Evolutionary conservation across 768 basidiomycete genomes (phyloP).

Genomic region (Leccinum subgranulosum): DNA sequence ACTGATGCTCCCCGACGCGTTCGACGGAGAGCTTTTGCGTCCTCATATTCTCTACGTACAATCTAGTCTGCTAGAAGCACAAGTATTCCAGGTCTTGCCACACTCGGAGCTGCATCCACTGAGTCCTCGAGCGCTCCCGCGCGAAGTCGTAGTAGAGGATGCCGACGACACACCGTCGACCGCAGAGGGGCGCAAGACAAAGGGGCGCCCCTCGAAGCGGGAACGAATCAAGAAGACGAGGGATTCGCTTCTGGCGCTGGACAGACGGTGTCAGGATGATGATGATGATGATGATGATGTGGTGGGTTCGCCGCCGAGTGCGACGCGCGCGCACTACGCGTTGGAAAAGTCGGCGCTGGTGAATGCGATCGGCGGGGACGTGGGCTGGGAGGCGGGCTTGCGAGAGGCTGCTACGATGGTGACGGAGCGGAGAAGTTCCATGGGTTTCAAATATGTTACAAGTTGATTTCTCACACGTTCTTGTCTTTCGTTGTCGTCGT

Average conservation of each 20-base stretch:
- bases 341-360: slow-evolving; percentile 41
- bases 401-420: slow-evolving; percentile 48
- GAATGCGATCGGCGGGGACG: slow-evolving; percentile 31
- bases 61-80: slow-evolving; percentile 43
- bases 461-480: not conserved
- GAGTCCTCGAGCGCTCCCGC: slow-evolving; percentile 65
- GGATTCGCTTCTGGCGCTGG: slow-evolving; percentile 45
- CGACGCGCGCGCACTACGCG: slow-evolving; percentile 41
- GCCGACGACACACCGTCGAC: slow-evolving; percentile 5
- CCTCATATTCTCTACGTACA: slow-evolving; percentile 50
- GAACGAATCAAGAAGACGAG: slow-evolving; percentile 57
- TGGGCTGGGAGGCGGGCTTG: slow-evolving; percentile 28
- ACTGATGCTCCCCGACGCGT: slow-evolving; percentile 42
- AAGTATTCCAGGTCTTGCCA: slow-evolving; percentile 62
- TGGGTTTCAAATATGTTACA: not conserved
- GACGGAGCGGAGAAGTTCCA: slow-evolving; percentile 34
- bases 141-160: slow-evolving; percentile 57
- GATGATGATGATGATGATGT: not conserved
- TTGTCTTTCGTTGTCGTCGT: slow-evolving; percentile 2
- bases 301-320: slow-evolving; percentile 23
- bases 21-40: slow-evolving; percentile 39
- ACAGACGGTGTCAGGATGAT: slow-evolving; percentile 42
- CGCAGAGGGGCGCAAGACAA: slow-evolving; percentile 41
- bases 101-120: slow-evolving; percentile 44
- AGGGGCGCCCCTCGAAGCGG: slow-evolving; percentile 61